Conservation (phyloP, 2,329 filamentous ascomycete genomes). For the Eurotiales sp. region DNA sequence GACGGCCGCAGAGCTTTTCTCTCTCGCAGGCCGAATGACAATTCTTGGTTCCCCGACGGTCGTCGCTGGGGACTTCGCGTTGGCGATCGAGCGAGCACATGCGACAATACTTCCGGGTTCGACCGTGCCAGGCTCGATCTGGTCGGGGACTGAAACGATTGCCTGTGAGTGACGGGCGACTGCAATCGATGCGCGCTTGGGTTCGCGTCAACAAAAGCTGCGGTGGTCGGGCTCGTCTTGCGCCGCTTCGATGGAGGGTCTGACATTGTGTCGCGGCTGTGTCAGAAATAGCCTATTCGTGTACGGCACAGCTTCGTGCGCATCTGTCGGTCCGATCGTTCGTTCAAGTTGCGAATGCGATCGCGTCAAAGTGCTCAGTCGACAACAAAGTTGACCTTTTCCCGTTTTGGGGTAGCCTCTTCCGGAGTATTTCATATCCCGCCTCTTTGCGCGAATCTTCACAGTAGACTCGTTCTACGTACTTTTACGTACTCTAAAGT, state of each 20-base stretch:
- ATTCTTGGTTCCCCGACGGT: conserved; percentile 18
- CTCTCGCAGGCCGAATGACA: conserved; percentile 30
- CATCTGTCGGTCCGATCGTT: conserved; percentile 18
- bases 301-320: background rate
- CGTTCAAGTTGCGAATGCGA: no score
- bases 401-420: conserved; percentile 4
- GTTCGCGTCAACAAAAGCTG: conserved; percentile 38
- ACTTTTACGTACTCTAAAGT: no score
- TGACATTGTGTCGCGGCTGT: conserved; percentile 40
- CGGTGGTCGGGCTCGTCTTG: conserved; percentile 57
- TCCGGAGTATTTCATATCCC: no score
- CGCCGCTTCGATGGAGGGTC: conserved; percentile 61
- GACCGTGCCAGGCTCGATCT: conserved; percentile 60
- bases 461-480: no score
- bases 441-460: no score
- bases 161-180: conserved; percentile 36
- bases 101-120: conserved; percentile 56
- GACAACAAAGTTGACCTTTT: background rate
- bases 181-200: conserved; percentile 18
- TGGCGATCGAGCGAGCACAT: conserved; percentile 39
- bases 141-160: conserved; percentile 65
- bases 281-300: background rate
- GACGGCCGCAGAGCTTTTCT: conserved; percentile 37
- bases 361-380: no score
- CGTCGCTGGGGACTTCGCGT: conserved; percentile 30